Conservation (phyloP, 1,139 yeast genomes). For the Nematodospora anomalae region DNA sequence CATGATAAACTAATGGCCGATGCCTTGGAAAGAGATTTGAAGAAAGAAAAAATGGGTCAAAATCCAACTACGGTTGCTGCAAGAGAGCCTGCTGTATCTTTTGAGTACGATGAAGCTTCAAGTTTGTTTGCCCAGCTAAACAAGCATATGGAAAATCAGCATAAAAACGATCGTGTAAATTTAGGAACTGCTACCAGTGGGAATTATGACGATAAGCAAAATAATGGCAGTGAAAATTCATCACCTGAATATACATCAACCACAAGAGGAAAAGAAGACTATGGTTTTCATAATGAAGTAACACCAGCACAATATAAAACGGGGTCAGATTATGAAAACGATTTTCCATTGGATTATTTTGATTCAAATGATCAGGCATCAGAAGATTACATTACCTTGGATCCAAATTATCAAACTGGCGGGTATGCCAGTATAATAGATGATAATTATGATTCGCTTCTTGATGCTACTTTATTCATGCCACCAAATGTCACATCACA, state of each 20-base stretch:
- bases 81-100: conserved; percentile 63
- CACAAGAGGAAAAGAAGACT: conserved; percentile 15
- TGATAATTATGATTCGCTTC: conserved; percentile 28
- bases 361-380: conserved; percentile 19
- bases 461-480: conserved; percentile 29
- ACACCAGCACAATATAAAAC: conserved; percentile 28
- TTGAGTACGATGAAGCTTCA: conserved; percentile 51
- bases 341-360: conserved; percentile 69
- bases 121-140: conserved; percentile 50
- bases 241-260: conserved; percentile 23
- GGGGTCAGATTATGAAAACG: conserved; percentile 48
- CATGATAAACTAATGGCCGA: conserved; percentile 93
- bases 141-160: conserved; percentile 43
- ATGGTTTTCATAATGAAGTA: conserved; percentile 24
- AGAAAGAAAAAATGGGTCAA: conserved; percentile 64
- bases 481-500: conserved; percentile 14
- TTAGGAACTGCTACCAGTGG: not conserved
- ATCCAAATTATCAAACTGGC: conserved; percentile 28
- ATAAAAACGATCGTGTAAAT: not conserved
- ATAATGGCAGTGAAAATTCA: conserved; percentile 11
- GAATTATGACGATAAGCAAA: conserved; percentile 10
- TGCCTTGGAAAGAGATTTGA: conserved; percentile 89
- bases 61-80: conserved; percentile 60
- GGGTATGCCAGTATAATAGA: conserved; percentile 24
- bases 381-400: conserved; percentile 38